Percentiles rank a stretch among this genome's conserved stretches.
phyloP scores from a whole-genome alignment of 140 eudicot species.

The Bidens hawaiensis region DNA sequence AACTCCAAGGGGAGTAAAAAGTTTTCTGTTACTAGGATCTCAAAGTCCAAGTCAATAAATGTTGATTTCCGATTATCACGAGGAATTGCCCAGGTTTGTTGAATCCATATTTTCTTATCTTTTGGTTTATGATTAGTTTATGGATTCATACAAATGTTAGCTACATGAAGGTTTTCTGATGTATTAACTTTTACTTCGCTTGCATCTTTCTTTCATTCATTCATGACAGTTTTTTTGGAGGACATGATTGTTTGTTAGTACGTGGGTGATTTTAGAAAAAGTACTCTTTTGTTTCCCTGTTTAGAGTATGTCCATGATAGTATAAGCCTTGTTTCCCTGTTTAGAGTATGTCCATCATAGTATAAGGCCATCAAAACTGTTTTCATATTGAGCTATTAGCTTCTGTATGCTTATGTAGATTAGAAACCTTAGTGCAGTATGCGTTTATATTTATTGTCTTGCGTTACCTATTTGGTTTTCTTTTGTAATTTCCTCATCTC shows the following conservation, averaged over 20 bases:
- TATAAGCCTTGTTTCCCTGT: background rate
- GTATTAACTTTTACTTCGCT: background rate
- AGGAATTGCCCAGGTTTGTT: slow-evolving; percentile 88
- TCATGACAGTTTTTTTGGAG: background rate
- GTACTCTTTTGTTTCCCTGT: too few relatives aligned
- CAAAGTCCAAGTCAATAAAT: slow-evolving; percentile 85
- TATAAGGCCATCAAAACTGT: background rate
- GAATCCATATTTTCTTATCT: slow-evolving; percentile 11
- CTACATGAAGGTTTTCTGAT: slow-evolving; percentile 13
- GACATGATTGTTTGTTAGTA: background rate
- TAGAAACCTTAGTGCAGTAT: slow-evolving; percentile 9
- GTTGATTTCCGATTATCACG: slow-evolving; percentile 92
- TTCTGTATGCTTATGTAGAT: background rate
- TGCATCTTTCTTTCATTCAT: background rate
- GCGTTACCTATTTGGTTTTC: background rate
- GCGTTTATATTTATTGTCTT: slow-evolving; percentile 5
- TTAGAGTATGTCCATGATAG: too few relatives aligned
- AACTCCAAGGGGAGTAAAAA: slow-evolving; percentile 62
- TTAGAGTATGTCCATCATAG: background rate
- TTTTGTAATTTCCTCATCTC: background rate
- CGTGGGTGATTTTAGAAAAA: background rate
- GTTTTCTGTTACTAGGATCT: slow-evolving; percentile 75
- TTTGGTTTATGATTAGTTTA: background rate
- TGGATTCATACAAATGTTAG: slow-evolving; percentile 5
- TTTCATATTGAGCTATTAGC: background rate